phyloP scores from a whole-genome alignment of 108 stramenopile genomes.

The Skeletonema marinoi region DNA sequence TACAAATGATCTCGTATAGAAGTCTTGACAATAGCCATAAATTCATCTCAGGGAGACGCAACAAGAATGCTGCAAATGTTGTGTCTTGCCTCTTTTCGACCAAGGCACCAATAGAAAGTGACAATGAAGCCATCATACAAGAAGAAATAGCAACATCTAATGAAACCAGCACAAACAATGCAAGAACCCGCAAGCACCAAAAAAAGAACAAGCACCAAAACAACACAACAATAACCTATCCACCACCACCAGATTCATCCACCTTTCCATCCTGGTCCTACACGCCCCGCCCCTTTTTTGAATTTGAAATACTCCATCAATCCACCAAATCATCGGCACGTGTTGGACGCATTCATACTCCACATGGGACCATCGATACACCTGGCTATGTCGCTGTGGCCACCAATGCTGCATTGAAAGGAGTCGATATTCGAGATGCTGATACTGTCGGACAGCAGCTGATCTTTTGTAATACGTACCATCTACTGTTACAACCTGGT shows the following conservation, averaged over 20 bases:
- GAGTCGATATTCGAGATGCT: constrained; percentile 80
- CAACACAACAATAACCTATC: not conserved
- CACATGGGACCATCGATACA: constrained; percentile 81
- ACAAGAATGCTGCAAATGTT: not conserved
- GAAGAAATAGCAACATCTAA: not conserved
- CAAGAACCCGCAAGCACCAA: not conserved
- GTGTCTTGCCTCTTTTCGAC: not conserved
- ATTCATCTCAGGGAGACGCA: not conserved
- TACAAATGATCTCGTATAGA: not conserved
- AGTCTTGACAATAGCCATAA: not conserved
- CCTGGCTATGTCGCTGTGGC: constrained; percentile 94
- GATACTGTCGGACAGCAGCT: constrained; percentile 78
- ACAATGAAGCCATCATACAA: not conserved
- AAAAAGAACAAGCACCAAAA: not conserved
- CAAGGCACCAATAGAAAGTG: not conserved
- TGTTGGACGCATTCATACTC: constrained; percentile 79
- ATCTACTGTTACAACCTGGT: constrained; percentile 92
- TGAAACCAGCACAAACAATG: not conserved
- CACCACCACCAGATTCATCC: constrained; percentile 51
- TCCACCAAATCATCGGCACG: constrained; percentile 81
- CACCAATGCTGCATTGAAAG: constrained; percentile 91
- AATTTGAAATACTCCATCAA: constrained; percentile 83
- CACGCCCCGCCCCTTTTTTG: constrained; percentile 72
- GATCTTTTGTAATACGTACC: constrained; percentile 94
- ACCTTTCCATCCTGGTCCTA: constrained; percentile 86